These are phyloP conservation scores for Alternaria hordeiaustralica DNA, from an alignment of 2,329 filamentous ascomycete species.

Conservation along the genomic window DNA sequence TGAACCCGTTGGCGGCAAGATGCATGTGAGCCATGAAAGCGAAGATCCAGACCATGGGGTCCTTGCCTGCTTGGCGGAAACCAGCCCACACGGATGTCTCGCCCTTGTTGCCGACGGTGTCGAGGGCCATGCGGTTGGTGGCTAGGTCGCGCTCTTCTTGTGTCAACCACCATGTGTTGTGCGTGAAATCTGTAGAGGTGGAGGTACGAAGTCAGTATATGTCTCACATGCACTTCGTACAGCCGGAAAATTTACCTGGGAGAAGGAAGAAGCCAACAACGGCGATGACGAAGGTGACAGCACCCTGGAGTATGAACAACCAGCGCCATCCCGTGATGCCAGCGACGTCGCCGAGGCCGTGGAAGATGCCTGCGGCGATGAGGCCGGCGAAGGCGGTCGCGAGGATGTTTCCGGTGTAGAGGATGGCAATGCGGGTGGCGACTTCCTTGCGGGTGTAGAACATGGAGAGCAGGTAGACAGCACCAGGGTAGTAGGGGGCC, in stretches of 20 bases:
- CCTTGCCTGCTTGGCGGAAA: conserved; percentile 58
- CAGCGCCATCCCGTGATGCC: conserved; percentile 36
- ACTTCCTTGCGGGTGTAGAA: conserved; percentile 50
- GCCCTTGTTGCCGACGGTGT: conserved; percentile 57
- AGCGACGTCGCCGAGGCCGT: conserved; percentile 29
- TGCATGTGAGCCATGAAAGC: conserved; percentile 44
- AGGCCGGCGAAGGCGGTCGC: conserved; percentile 54
- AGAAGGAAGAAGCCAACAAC: conserved; percentile 51
- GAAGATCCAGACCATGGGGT: conserved; percentile 56
- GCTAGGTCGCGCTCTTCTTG: conserved; percentile 53
- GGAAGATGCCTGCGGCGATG: conserved; percentile 48
- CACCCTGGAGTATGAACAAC: conserved; percentile 41
- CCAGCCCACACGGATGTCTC: conserved; percentile 56
- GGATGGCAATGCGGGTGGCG: conserved; percentile 59
- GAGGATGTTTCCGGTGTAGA: conserved; percentile 51
- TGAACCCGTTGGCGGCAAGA: conserved; percentile 48
- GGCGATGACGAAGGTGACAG: conserved; percentile 42
- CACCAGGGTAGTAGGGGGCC: conserved; percentile 48
- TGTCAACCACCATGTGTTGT: conserved; percentile 55
- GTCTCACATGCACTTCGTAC: too few relatives aligned
- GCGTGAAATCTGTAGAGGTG: conserved; percentile 31
- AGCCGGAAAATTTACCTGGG: conserved; percentile 22
- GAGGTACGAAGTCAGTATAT: too few relatives aligned
- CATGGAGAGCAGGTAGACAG: conserved; percentile 44
- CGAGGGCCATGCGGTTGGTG: conserved; percentile 49